Evolutionary conservation across 352 stramenopile genomes (phyloP).

Genomic region (Phytopythium boreale): DNA sequence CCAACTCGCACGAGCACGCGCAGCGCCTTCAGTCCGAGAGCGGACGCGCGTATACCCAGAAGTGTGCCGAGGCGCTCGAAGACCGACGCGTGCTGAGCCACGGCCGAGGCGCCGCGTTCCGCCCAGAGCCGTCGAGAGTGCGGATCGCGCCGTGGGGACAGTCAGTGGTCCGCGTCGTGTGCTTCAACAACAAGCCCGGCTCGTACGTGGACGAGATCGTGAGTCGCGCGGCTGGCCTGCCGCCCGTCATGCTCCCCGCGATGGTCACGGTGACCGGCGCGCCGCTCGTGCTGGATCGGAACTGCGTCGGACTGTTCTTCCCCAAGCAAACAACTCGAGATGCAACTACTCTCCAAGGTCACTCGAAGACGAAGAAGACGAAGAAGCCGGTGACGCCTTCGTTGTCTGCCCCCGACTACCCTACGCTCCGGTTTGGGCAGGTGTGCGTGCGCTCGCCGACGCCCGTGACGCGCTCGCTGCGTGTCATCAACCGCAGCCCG

Average conservation of each 20-base stretch:
- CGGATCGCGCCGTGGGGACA: conserved; percentile 61
- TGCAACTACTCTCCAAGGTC: not conserved
- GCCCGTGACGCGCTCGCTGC: conserved; percentile 42
- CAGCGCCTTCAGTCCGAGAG: conserved; percentile 57
- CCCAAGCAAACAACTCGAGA: conserved; percentile 9
- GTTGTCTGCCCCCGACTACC: conserved; percentile 15
- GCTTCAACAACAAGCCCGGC: conserved; percentile 80
- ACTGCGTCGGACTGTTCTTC: conserved; percentile 64
- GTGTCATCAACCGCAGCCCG: conserved; percentile 67
- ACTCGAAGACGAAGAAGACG: not conserved
- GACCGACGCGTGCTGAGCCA: conserved; percentile 42
- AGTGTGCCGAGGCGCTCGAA: conserved; percentile 38
- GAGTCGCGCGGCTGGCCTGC: conserved; percentile 38
- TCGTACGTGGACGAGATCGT: conserved; percentile 63
- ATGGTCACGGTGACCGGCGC: conserved; percentile 53
- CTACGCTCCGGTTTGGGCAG: conserved; percentile 46
- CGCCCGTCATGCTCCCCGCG: conserved; percentile 60
- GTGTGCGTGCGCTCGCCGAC: conserved; percentile 33
- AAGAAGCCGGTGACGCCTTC: not conserved
- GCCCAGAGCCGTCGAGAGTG: conserved; percentile 25
- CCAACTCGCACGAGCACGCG: conserved; percentile 34
- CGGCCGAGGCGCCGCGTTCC: conserved; percentile 57
- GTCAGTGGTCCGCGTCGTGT: conserved; percentile 43
- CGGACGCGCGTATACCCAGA: conserved; percentile 39
- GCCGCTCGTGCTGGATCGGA: conserved; percentile 50